A percentile compares a stretch with the other conserved stretches of the same genome.
These are phyloP conservation scores for Cytospora paraplurivora DNA, from an alignment of 2,329 filamentous ascomycete genomes.

Conservation along the genomic window DNA sequence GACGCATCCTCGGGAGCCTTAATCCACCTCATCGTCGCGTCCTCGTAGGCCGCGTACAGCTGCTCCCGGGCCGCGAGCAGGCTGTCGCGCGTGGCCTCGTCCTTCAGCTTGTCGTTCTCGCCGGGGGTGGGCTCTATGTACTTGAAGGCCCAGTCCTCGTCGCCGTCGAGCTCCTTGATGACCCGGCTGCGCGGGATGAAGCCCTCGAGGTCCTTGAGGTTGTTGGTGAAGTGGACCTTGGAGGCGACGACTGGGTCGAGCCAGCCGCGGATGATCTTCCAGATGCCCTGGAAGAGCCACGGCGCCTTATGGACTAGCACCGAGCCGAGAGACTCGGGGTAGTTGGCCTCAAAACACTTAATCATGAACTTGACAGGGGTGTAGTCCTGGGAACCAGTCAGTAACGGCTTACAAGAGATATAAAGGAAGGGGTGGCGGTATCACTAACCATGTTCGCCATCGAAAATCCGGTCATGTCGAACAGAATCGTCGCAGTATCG, in stretches of 20 bases:
- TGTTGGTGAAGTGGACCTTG: conserved; percentile 93
- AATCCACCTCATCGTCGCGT: conserved; percentile 76
- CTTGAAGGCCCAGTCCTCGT: conserved; percentile 80
- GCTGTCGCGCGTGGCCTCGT: conserved; percentile 61
- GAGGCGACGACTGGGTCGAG: conserved; percentile 92
- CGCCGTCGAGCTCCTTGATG: conserved; percentile 80
- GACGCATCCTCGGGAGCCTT: conserved; percentile 48
- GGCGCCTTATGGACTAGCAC: conserved; percentile 95
- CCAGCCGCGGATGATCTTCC: conserved; percentile 95
- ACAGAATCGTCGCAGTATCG: conserved; percentile 93
- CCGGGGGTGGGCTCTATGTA: conserved; percentile 75
- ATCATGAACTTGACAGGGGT: conserved; percentile 98
- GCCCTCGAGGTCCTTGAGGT: conserved; percentile 72
- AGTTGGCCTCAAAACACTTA: conserved; percentile 98
- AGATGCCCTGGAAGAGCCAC: conserved; percentile 96
- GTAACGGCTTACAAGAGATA: neutral
- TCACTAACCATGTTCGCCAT: conserved; percentile 84
- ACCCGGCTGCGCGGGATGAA: conserved; percentile 74
- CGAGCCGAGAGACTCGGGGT: conserved; percentile 86
- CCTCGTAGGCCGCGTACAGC: conserved; percentile 74
- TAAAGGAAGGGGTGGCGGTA: no score
- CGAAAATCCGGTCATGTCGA: conserved; percentile 94
- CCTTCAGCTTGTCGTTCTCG: conserved; percentile 77
- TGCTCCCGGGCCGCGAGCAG: conserved; percentile 64
- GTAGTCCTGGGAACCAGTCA: conserved; percentile 67